A percentile compares a stretch with the other conserved stretches of the same genome.
Evolutionary conservation across 1,284 basidiomycete species (phyloP).

Genomic region (Ustilago sp.): DNA sequence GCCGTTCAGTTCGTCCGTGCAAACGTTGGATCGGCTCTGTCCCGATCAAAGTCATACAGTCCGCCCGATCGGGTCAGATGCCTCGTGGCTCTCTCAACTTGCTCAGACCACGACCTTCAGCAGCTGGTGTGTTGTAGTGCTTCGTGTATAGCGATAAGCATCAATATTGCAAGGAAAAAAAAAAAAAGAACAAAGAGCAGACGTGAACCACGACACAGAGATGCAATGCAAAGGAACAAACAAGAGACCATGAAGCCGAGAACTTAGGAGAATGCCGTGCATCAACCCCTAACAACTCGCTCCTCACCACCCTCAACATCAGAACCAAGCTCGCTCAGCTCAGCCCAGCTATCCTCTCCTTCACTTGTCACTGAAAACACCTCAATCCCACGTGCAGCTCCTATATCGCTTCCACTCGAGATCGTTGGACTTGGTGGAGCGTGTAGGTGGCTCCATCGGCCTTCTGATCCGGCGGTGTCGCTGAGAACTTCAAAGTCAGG

Average conservation of each 20-base stretch:
- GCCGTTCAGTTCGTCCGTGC: neutral
- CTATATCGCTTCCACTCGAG: constrained; percentile 30
- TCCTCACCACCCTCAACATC: constrained; percentile 14
- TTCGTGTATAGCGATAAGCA: neutral
- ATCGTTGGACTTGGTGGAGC: constrained; percentile 36
- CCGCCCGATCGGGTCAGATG: neutral
- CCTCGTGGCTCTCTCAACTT: neutral
- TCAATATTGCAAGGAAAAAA: neutral
- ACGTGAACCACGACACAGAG: neutral
- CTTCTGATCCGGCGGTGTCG: constrained; percentile 28
- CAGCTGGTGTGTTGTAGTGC: neutral
- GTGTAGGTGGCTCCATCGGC: constrained; percentile 32
- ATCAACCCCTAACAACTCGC: neutral
- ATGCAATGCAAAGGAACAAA: constrained; percentile 4
- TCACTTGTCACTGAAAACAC: constrained; percentile 27
- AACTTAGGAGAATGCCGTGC: neutral
- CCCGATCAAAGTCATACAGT: neutral
- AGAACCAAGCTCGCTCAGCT: constrained; percentile 36
- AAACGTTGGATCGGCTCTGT: neutral
- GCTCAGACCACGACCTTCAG: too few relatives aligned
- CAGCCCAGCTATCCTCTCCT: constrained; percentile 48
- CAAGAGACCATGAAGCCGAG: neutral
- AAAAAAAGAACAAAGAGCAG: neutral
- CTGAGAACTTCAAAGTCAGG: constrained; percentile 45
- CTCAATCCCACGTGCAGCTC: constrained; percentile 5